Base-by-base conservation (phyloP, 2,329 filamentous ascomycete genomes). In the Onygena corvina region DNA sequence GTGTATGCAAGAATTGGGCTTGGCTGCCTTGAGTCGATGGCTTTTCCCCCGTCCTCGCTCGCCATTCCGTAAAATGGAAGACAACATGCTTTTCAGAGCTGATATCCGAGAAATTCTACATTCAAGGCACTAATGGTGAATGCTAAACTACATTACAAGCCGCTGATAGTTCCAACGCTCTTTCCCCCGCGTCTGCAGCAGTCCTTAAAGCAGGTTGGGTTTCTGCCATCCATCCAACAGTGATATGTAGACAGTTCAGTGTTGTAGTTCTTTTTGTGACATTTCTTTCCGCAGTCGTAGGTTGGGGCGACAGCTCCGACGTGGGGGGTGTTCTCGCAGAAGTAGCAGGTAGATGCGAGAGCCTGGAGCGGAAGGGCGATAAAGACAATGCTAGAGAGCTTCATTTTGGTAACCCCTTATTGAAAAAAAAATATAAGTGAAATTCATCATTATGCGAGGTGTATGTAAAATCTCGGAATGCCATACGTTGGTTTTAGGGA, bases 231-330 rank as follows among this genome's bases (percentile, higher is more conserved):
- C 31, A 46, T 46, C 48, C 48, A 50, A 33, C 48, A 50, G 42
- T 50, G 48, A 33, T 50, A 50, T 9, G 20, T 50, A 25, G 33
- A 27, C 11, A 50, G 31, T 21, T 36, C 9, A 16, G 48, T 50
- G 25, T 46, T 47, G 35, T 50, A 50, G 25, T 50, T 31, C 8
- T 46, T 46, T 23, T 46, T 50, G 21, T 50, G 40, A 16, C 48
- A 50, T 40, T 50, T 50, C 42, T 47, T 50, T 30, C 48, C 48
- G 34, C 48, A 50, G 18, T 50, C 35, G 14, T 50, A 50, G 42
- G 48, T 50, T 31, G 48, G 48, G 5, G 27, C 18, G 16, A 46
- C 40, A 2, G 48, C 40, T 36, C 48, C 48, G 7, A 46, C 42
- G 12, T 46, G 23, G 11, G 42, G n/a, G 3, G n/a, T 21, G 31